phyloP scores from a whole-genome alignment of 2,329 filamentous ascomycete genomes.

The Aspergillus japonicus region DNA sequence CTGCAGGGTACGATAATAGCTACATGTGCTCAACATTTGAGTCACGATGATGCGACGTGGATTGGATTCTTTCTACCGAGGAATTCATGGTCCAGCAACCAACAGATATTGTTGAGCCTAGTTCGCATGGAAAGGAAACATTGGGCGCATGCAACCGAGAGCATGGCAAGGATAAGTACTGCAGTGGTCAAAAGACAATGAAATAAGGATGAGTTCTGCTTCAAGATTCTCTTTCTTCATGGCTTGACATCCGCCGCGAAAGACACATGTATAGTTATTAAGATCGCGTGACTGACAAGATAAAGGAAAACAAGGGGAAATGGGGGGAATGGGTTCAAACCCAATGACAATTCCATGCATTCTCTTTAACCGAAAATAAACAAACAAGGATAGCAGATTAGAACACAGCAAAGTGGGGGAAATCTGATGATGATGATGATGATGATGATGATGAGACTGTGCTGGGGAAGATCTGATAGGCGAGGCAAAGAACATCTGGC shows the following conservation, averaged over 20 bases:
- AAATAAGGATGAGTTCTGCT: neutral
- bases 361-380: constrained; percentile 32
- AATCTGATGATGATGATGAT: constrained; percentile 12
- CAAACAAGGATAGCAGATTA: constrained; percentile 20
- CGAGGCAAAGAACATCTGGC: constrained; percentile 28
- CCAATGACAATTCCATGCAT: constrained; percentile 32
- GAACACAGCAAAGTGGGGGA: constrained; percentile 15
- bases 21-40: neutral
- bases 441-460: constrained; percentile 23
- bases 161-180: neutral
- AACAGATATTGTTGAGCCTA: neutral
- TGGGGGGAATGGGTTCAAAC: constrained; percentile 8
- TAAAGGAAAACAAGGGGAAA: neutral
- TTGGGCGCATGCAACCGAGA: neutral
- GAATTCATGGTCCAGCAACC: neutral
- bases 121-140: neutral
- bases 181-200: neutral
- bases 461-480: constrained; percentile 24
- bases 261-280: neutral
- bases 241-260: neutral
- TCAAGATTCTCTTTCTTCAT: neutral
- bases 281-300: neutral
- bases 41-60: neutral
- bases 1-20: neutral
- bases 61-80: neutral